Evolutionary conservation across 345 rosid genomes (phyloP).

Genomic region (Noccaea caerulescens): DNA sequence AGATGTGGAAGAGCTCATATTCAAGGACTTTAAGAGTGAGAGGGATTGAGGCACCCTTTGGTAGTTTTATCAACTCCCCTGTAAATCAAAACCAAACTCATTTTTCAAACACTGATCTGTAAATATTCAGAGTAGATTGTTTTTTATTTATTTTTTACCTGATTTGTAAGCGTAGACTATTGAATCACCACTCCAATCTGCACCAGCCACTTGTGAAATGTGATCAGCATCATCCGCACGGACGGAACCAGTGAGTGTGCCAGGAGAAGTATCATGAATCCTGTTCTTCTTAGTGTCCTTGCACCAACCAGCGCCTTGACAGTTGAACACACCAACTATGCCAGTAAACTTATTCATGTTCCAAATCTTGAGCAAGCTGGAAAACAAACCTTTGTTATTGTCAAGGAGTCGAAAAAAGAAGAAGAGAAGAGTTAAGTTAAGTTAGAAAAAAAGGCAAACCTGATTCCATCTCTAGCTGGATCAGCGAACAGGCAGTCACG

Average conservation of each 20-base stretch:
- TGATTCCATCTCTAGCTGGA: conserved; percentile 87
- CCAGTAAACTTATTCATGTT: conserved; percentile 83
- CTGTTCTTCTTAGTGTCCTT: conserved; percentile 73
- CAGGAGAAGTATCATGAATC: conserved; percentile 85
- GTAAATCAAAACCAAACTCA: conserved; percentile 25
- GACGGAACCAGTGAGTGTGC: conserved; percentile 70
- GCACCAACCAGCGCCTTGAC: conserved; percentile 99
- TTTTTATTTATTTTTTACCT: conserved; percentile 48
- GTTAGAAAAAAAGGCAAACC: conserved; percentile 44
- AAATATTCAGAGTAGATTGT: not conserved
- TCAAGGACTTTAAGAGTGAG: conserved; percentile 82
- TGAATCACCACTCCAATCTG: conserved; percentile 78
- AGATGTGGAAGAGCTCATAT: conserved; percentile 87
- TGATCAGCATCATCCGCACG: conserved; percentile 77
- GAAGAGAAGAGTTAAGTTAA: not conserved
- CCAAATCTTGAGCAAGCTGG: conserved; percentile 86
- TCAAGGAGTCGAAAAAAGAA: not conserved
- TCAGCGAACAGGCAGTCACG: conserved; percentile 84
- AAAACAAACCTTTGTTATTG: too few species aligned
- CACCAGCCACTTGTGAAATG: conserved; percentile 70
- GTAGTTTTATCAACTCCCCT: conserved; percentile 80
- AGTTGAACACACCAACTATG: conserved; percentile 90
- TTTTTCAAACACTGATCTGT: not conserved
- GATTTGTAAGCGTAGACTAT: conserved; percentile 72
- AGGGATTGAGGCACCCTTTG: conserved; percentile 76